phyloP scores from a whole-genome alignment of 2,329 filamentous ascomycete species.

The Fusarium verticillioides region DNA sequence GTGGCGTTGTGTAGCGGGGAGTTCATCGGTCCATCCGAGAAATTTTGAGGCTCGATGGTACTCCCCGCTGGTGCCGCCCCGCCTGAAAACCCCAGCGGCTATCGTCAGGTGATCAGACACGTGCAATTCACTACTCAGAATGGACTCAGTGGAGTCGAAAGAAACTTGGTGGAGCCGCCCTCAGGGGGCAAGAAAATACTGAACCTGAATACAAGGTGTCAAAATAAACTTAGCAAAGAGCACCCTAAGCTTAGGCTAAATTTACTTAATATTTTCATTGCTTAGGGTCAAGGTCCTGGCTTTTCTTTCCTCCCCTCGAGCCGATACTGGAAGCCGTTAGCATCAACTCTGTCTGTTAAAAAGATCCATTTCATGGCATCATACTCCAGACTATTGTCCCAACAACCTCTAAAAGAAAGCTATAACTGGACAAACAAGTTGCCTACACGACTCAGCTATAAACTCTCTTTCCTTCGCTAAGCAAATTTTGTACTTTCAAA shows the following conservation, averaged over 20 bases:
- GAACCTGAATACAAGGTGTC: too few relatives aligned
- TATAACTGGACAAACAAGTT: constrained; percentile 1
- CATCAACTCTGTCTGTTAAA: not conserved
- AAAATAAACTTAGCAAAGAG: too few relatives aligned
- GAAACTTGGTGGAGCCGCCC: not conserved
- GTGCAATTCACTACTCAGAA: not conserved
- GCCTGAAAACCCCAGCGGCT: not conserved
- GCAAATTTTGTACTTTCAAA: not conserved
- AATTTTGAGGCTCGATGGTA: not conserved
- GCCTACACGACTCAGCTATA: constrained; percentile 16
- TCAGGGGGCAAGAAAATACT: too few relatives aligned
- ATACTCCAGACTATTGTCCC: not conserved
- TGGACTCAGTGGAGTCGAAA: not conserved
- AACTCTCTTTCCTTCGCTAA: constrained; percentile 10
- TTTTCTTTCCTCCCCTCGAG: not conserved
- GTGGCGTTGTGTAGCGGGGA: constrained; percentile 9
- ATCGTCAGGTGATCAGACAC: not conserved
- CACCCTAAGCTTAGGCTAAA: too few relatives aligned
- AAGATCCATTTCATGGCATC: constrained; percentile 11
- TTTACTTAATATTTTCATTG: too few relatives aligned
- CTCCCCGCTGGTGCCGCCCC: not conserved
- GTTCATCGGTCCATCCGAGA: constrained; percentile 14
- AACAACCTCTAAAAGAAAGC: not conserved
- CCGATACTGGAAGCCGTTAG: constrained; percentile 8
- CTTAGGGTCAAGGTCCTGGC: too few relatives aligned